Evolutionary conservation across 2,329 filamentous ascomycete genomes (phyloP), one percentile per base, ranked within the genome.

Genomic region (Penicillium olsonii): DNA sequence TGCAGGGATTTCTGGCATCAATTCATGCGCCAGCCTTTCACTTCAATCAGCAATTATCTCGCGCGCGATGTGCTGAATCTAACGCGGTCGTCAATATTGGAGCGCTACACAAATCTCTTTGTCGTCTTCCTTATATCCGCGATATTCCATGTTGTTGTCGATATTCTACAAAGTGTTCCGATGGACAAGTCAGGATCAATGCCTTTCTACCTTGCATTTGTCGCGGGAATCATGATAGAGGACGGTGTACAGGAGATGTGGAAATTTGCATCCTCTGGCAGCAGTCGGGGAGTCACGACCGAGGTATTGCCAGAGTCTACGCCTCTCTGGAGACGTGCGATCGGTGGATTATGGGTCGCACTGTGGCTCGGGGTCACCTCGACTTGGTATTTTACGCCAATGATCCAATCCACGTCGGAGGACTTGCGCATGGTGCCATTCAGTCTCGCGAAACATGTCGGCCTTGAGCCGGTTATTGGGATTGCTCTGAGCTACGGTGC

Each of bases 1-100:
- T 19, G 11, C 18, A 56, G 53, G 17, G 42, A 29, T 3, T 56
- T 56, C 26, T 52, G 49, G 49, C 49, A 52, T 35, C 49, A 52
- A 18, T 45, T 48, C 22, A 44, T 52, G 45, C 49, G 49, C 5
- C 45, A 27, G 31, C 49, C 49, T 2, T 52, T 52, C n/a, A 52
- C 45, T 15, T 40, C 45, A 17, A 18, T 43, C 12, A 45, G 45
- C 5, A 38, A 42, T n/a, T 48, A 37, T 4, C n/a, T 48, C 8
- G 22, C 41, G 2, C 34, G 45, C 9, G 27, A 45, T 44, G 12
- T 42, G 18, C n/a, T 52, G n/a, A 3, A 14, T 14, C 45, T 52
- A 12, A 4, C 37, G 3, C 14, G 35, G 8, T 35, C 37, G 3
- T 52, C 49, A 14, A 15, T 34, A 4, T n/a, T 44, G 22, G 49